Base-by-base conservation (phyloP, 1,284 basidiomycete genomes). In the Boletus mariae region DNA sequence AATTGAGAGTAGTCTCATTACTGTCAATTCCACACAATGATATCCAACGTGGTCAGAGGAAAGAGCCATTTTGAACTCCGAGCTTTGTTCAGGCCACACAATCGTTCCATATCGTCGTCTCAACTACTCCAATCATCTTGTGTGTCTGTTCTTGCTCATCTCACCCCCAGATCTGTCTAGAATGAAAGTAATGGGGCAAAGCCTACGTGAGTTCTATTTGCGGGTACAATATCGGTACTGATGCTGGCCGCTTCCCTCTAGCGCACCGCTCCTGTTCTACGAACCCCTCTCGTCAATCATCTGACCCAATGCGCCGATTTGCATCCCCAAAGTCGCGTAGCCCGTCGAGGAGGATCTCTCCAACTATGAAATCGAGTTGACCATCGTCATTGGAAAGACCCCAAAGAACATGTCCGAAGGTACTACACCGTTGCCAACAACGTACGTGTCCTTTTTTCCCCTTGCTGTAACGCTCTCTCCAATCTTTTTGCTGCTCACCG, bases 341-440 rank as follows among this genome's bases (percentile, higher is more conserved):
- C 91, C 91, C 25, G 77, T 84, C 2, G 77, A 85, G 23, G 83
- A 82, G 45, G 84, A 90, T 60, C 73, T 87, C 3, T 80, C 90
- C 0, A 94, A 97, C 70, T 96, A 93, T 64, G 94, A 97, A 67
- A 85, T 91, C 45, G 94, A 97, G 63, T 73, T 97, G 12, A 89
- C 84, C 35, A 80, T 95, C 57, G 86, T 96, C 53, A 90, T 96
- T 44, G 91, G 90, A 17, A 89, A 87, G 62, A 67, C 82, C 0
- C 87, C 87, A 45, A 90, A 87, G 72, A 73, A 95, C 62, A 90
- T 94, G 8, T 76, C 78, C 0, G 86, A 88, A 93, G 4, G 92
- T 92, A 0, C 72, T 93, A 91, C 66, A 90, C 87, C 1, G 84
- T 75, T 6, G 87, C 83, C 2, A 92, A 93, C 63, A 90, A 93